These are phyloP conservation scores for Ramaria sp. DNA, from an alignment of 768 basidiomycete genomes.

Conservation along the genomic window DNA sequence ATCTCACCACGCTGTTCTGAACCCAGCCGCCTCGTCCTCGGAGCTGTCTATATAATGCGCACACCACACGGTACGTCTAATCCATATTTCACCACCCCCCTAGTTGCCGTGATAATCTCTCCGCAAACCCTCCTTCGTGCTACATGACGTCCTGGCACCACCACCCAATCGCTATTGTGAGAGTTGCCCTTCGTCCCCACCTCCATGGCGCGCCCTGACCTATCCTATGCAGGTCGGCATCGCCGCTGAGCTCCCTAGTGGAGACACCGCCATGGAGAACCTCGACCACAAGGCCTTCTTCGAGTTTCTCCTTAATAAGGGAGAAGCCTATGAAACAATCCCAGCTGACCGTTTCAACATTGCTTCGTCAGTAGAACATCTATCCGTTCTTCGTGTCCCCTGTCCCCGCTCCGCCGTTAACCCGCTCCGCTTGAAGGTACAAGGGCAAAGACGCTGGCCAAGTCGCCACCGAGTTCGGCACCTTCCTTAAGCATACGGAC, in stretches of 20 bases:
- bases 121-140: neutral
- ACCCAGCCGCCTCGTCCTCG: neutral
- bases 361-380: neutral
- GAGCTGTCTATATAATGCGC: neutral
- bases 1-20: neutral
- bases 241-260: constrained; percentile 11
- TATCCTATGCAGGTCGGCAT: constrained; percentile 8
- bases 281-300: constrained; percentile 12
- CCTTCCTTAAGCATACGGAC: constrained; percentile 28
- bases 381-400: neutral
- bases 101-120: neutral
- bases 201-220: neutral
- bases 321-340: constrained; percentile 12
- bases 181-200: neutral
- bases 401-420: too few relatives aligned
- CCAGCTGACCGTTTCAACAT: constrained; percentile 12
- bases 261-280: neutral
- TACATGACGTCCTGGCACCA: neutral
- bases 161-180: constrained; percentile 4
- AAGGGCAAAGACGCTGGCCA: constrained; percentile 19
- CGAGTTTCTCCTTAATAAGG: constrained; percentile 10
- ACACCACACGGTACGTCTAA: neutral
- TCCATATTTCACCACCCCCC: neutral
- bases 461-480: constrained; percentile 21
- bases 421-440: constrained; percentile 14